phyloP scores from a whole-genome alignment of 2,329 filamentous ascomycete genomes.

The Didymosphaeria variabile region DNA sequence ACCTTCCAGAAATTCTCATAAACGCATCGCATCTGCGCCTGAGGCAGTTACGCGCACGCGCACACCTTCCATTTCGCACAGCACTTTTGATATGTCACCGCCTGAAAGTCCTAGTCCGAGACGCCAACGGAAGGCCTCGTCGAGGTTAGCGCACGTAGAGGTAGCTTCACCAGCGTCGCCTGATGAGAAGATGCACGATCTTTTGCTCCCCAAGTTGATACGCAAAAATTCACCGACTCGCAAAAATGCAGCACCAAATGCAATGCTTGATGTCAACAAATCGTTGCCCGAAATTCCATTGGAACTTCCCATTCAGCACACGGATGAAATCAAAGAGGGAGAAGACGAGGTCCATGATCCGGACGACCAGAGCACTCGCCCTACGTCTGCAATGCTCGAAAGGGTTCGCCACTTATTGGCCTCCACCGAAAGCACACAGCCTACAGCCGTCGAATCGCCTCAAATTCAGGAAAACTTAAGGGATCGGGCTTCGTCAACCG shows the following conservation, averaged over 20 bases:
- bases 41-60: conserved; percentile 29
- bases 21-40: conserved; percentile 47
- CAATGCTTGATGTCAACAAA: conserved; percentile 32
- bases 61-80: conserved; percentile 24
- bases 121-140: conserved; percentile 15
- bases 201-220: conserved; percentile 30
- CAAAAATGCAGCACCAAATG: conserved; percentile 15
- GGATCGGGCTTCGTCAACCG: conserved; percentile 26
- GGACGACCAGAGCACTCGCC: conserved; percentile 29
- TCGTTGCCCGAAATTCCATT: conserved; percentile 30
- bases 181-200: conserved; percentile 18
- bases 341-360: conserved; percentile 15
- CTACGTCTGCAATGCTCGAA: conserved; percentile 36
- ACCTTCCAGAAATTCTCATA: conserved; percentile 30
- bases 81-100: conserved; percentile 34
- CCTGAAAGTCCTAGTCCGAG: conserved; percentile 31
- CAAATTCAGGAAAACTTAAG: conserved; percentile 23
- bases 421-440: conserved; percentile 25
- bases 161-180: conserved; percentile 28
- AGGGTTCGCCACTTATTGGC: conserved; percentile 36
- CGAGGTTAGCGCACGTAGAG: conserved; percentile 21
- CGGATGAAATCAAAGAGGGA: conserved; percentile 20
- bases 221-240: conserved; percentile 21
- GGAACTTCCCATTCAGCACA: conserved; percentile 12
- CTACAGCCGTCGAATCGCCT: conserved; percentile 14